Evolutionary conservation across 106 monocot genomes (phyloP).

Genomic region (Posidonia australis): DNA sequence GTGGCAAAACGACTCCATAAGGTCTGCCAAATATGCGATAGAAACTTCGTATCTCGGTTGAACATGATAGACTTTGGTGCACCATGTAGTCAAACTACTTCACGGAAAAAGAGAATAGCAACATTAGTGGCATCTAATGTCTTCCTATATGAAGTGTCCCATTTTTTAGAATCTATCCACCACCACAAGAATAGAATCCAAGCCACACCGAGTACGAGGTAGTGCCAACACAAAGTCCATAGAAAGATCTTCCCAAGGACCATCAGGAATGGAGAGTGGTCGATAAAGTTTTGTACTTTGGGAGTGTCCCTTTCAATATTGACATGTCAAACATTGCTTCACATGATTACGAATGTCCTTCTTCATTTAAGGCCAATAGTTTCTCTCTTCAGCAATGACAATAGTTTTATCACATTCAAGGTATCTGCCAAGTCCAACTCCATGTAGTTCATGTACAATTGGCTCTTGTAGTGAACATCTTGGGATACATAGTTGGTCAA

Average conservation of each 20-base stretch:
- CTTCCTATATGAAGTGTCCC: neutral
- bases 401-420: neutral
- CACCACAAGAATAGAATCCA: conserved; percentile 1
- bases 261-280: neutral
- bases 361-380: conserved; percentile 8
- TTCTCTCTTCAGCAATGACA: neutral
- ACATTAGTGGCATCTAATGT: neutral
- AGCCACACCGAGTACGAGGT: neutral
- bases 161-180: neutral
- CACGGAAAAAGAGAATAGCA: neutral
- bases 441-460: conserved; percentile 4
- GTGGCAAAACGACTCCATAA: neutral
- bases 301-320: neutral
- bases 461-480: neutral
- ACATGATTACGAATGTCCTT: neutral
- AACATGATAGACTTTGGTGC: neutral
- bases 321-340: neutral
- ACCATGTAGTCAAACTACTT: neutral
- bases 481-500: neutral
- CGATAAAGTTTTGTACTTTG: conserved; percentile 7
- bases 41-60: neutral
- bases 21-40: neutral
- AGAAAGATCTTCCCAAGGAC: neutral
- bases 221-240: conserved; percentile 10
- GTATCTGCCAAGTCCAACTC: neutral